Base-by-base conservation (phyloP, 116 monocot species). In the Papilionanthe hybrid region DNA sequence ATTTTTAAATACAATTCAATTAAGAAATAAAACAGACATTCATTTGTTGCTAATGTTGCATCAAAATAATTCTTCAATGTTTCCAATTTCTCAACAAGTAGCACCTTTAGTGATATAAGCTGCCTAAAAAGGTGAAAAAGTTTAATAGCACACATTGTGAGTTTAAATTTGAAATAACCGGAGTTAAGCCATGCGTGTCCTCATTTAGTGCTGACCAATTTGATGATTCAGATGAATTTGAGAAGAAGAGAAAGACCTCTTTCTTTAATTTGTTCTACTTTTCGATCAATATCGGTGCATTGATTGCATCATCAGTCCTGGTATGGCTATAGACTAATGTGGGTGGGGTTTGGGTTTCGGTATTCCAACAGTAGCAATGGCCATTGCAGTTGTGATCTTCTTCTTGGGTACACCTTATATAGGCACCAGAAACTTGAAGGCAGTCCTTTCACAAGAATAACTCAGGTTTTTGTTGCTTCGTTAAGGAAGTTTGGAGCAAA, bases 201-300 rank as follows among this genome's bases (percentile, higher is more conserved):
- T 53, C 53, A 53, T 81, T 81, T 48, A 63, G 81, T 18, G 81
- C 81, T 12, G 81, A 81, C 81, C 81, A 81, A 8, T 81, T 81
- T 48, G 81, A 81, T n/a, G 81, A 75, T 22, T 75, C 81, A 10
- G 81, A 75, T 17, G 60, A 57, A 27, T 60, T 44, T 4, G 81
- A 81, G 47, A 81, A 75, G 63, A 74, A 75, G 47, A 75, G 44
- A 47, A 81, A 81, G 75, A 75, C 75, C 75, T 81, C 81, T 63
- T 81, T 81, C 55, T 81, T 81, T 72, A 81, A 53, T 53, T 53
- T 15, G 53, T 53, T 53, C 53, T 53, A 53, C 53, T 53, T 53
- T 53, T 53, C 53, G 45, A 81, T 81, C 81, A 81, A 81, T 63
- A 75, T 81, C 5, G 81, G 81, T 4, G 81, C 81, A 9, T 53